Evolutionary conservation across 495 filamentous ascomycete genomes (phyloP).

Genomic region (Penicillium dipodomyicola): DNA sequence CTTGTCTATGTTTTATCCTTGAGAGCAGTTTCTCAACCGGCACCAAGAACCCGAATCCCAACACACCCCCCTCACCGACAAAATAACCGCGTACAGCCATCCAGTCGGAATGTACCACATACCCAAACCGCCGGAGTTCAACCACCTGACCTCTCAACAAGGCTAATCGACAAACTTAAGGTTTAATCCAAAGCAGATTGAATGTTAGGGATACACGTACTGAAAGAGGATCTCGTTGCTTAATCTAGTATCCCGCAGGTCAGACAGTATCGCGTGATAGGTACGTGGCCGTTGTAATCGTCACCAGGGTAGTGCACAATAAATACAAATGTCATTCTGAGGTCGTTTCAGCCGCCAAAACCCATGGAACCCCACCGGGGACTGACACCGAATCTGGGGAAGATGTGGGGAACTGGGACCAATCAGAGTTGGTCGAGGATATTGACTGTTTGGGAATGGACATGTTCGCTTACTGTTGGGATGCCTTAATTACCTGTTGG

Average conservation of each 20-base stretch:
- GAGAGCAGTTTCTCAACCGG: background rate
- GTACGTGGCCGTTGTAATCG: background rate
- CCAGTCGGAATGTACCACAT: conserved; percentile 9
- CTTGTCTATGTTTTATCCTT: background rate
- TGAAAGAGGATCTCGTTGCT: background rate
- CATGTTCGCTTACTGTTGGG: background rate
- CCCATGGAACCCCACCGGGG: background rate
- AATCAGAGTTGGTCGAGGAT: background rate
- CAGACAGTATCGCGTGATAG: background rate
- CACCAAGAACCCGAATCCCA: background rate
- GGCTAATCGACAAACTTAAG: conserved; percentile 1
- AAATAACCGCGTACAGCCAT: conserved; percentile 3
- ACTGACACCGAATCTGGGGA: background rate
- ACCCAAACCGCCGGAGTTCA: background rate
- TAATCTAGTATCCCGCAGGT: background rate
- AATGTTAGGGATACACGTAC: background rate
- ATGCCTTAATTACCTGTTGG: background rate
- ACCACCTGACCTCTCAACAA: conserved; percentile 9
- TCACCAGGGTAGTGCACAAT: conserved; percentile 1
- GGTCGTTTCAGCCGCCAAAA: background rate
- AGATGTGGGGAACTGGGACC: background rate
- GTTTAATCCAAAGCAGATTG: background rate
- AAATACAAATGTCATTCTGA: background rate
- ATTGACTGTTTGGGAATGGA: background rate
- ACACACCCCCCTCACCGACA: background rate